phyloP scores from a whole-genome alignment of 2,329 filamentous ascomycete genomes.

The Colletotrichum acutatum region DNA sequence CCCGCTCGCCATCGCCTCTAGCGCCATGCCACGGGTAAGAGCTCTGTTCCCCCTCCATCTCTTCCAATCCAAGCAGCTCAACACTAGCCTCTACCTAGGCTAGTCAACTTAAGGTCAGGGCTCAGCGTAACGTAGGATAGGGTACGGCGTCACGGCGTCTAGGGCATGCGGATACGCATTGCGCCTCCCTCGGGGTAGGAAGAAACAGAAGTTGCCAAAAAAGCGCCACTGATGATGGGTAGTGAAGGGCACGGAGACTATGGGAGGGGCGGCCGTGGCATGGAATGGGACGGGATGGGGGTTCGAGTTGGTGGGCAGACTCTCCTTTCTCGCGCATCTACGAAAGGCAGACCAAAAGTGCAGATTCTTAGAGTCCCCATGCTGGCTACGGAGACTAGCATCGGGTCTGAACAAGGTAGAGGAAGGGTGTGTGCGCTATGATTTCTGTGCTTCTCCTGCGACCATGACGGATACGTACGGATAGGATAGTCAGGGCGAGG shows the following conservation, averaged over 20 bases:
- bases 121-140: slow-evolving; percentile 27
- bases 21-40: neutral
- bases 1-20: slow-evolving; percentile 30
- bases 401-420: neutral
- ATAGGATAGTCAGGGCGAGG: neutral
- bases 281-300: neutral
- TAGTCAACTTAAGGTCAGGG: slow-evolving; percentile 6
- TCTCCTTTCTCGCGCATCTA: neutral
- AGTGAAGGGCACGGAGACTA: slow-evolving; percentile 13
- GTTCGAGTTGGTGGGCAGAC: neutral
- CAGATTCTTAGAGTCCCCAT: neutral
- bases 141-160: neutral
- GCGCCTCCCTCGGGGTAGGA: slow-evolving; percentile 2
- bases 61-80: slow-evolving; percentile 12
- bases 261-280: neutral
- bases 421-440: neutral
- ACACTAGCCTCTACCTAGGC: neutral
- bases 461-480: neutral
- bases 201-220: slow-evolving; percentile 9
- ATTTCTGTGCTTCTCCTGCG: neutral
- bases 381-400: neutral
- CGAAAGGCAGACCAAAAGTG: neutral
- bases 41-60: slow-evolving; percentile 9
- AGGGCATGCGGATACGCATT: slow-evolving; percentile 3
- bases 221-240: slow-evolving; percentile 29